A percentile compares a stretch with the other conserved stretches of the same genome.
Evolutionary conservation across 2,329 filamentous ascomycete species (phyloP).

Genomic region (Ustulina deusta): DNA sequence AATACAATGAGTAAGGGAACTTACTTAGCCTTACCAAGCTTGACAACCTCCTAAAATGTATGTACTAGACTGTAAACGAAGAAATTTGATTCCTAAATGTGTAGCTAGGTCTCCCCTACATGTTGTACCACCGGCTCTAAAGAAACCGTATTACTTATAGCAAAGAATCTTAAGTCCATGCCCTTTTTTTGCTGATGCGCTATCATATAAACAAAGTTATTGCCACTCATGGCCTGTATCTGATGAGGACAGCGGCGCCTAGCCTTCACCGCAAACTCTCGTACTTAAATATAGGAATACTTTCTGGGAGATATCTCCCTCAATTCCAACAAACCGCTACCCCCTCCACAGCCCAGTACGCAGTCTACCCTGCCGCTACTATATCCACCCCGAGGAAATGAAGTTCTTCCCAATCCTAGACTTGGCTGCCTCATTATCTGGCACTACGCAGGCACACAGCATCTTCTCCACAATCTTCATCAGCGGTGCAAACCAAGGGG

Average conservation of each 20-base stretch:
- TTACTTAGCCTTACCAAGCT: background rate
- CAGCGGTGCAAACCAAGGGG: constrained; percentile 24
- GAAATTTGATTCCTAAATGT: background rate
- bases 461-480: constrained; percentile 38
- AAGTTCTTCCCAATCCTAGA: constrained; percentile 10
- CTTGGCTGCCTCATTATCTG: constrained; percentile 4
- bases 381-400: constrained; percentile 2
- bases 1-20: background rate
- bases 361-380: background rate
- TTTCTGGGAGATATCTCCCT: background rate
- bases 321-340: background rate
- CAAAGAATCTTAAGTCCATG: background rate
- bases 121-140: background rate
- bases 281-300: background rate
- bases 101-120: background rate
- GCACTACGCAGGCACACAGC: constrained; percentile 23
- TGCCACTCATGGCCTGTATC: background rate
- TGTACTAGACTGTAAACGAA: background rate
- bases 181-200: background rate
- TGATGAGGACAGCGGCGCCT: background rate
- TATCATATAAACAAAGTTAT: background rate
- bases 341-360: background rate
- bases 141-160: background rate
- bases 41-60: background rate
- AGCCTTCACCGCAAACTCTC: background rate